phyloP scores from a whole-genome alignment of 1,284 basidiomycete species.

The Fistulinella staudtii region DNA sequence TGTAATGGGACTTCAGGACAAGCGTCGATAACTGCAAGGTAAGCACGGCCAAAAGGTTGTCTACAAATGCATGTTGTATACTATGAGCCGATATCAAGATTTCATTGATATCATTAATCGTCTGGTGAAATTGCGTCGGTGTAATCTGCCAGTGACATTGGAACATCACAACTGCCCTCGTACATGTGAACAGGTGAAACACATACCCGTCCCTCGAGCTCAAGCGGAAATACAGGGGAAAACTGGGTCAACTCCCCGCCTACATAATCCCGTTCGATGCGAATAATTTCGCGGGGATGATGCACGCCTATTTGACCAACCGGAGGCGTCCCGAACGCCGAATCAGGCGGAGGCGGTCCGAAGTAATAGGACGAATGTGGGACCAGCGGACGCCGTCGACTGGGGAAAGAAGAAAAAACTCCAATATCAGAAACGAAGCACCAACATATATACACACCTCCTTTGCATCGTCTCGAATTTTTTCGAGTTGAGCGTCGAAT shows the following conservation, averaged over 20 bases:
- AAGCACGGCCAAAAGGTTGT: conserved; percentile 68
- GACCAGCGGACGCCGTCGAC: conserved; percentile 47
- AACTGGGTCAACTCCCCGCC: conserved; percentile 81
- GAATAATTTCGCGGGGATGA: conserved; percentile 79
- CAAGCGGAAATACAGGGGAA: conserved; percentile 74
- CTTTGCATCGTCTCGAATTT: conserved; percentile 27
- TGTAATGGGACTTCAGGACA: conserved; percentile 66
- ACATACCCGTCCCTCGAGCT: conserved; percentile 78
- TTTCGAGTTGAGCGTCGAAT: conserved; percentile 36
- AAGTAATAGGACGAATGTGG: conserved; percentile 80
- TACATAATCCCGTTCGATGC: conserved; percentile 79
- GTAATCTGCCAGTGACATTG: conserved; percentile 52
- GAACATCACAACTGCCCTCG: not conserved
- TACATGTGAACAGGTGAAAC: not conserved
- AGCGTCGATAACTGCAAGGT: conserved; percentile 71
- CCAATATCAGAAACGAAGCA: not conserved
- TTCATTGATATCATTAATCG: conserved; percentile 82
- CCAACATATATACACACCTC: conserved; percentile 17
- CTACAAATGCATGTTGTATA: conserved; percentile 55
- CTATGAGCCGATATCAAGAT: conserved; percentile 75
- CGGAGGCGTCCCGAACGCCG: conserved; percentile 72
- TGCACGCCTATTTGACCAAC: conserved; percentile 78
- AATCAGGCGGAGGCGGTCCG: conserved; percentile 68
- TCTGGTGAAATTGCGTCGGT: conserved; percentile 78
- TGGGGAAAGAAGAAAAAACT: conserved; percentile 8